Percentiles rank a stretch among this genome's conserved stretches.
Conservation (phyloP, 2,329 filamentous ascomycete genomes). For the Macroventuria anomochaeta region DNA sequence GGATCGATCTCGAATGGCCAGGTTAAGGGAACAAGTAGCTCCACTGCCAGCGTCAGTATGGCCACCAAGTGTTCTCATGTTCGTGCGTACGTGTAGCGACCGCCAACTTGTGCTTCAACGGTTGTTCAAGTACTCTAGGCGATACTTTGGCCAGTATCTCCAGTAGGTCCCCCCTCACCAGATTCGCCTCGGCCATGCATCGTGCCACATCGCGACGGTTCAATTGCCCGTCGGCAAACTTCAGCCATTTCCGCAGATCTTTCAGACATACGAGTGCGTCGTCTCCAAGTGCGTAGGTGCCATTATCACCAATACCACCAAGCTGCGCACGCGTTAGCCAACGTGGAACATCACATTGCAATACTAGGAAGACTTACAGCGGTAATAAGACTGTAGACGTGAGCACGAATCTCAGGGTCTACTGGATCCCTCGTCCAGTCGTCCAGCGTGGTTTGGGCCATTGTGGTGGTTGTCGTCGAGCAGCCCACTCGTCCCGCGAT, state of each 20-base stretch:
- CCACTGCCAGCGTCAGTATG: constrained; percentile 59
- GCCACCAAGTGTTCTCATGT: fast-evolving
- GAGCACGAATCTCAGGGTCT: constrained; percentile 89
- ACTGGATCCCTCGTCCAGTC: constrained; percentile 61
- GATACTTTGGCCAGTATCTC: constrained; percentile 83
- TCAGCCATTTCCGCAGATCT: constrained; percentile 94
- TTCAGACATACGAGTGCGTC: constrained; percentile 90
- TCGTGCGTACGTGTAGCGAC: constrained; percentile 69
- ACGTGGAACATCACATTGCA: background rate
- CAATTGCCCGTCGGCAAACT: constrained; percentile 89
- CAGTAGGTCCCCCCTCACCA: constrained; percentile 88
- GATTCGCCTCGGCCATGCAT: constrained; percentile 87
- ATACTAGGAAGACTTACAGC: constrained; percentile 66
- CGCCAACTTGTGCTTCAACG: constrained; percentile 77
- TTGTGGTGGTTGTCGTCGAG: constrained; percentile 39
- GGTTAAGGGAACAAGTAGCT: constrained; percentile 89
- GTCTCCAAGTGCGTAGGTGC: constrained; percentile 87
- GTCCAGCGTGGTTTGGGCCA: constrained; percentile 50
- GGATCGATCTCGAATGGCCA: constrained; percentile 87
- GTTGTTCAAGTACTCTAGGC: constrained; percentile 73
- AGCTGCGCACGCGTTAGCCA: constrained; percentile 63
- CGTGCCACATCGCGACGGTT: constrained; percentile 94
- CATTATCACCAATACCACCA: constrained; percentile 82
- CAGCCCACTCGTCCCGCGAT: constrained; percentile 22
- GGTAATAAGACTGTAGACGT: constrained; percentile 91